Evolutionary conservation across 2,329 filamentous ascomycete species (phyloP), one percentile per base, ranked within the genome.

Genomic region (Xylaria sp.): DNA sequence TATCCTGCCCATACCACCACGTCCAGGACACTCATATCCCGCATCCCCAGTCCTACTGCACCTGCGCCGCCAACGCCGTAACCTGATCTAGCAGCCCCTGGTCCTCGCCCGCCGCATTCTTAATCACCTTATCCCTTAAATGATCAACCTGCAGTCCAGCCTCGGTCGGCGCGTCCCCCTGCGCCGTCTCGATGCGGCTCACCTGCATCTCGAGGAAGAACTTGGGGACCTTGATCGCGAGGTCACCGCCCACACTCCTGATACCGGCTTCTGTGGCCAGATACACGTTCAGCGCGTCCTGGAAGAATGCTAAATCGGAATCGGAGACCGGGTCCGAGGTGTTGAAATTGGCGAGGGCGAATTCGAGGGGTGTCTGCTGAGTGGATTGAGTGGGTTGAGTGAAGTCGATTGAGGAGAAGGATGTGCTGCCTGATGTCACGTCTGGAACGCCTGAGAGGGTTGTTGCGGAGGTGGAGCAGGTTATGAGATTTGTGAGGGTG

Each of bases 151-250:
- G 84, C 74, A 81, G 78, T 9, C 84, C 86, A 0, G 88, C 78
- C n/a, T 80, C 84, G 0, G 82, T 80, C 1, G 87, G 87, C 51
- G 83, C 77, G 61, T 84, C 85, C 0, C 88, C 88, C 79, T 89
- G 86, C 0, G 88, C 88, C 0, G 87, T 88, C 78, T 87, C 82
- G 72, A 90, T 89, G 25, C 88, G 81, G 50, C 85, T 84, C 41
- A 89, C 83, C 78, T 90, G 88, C 77, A 89, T 86, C 68, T 84
- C 80, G 51, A 90, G 76, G 77, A 90, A 90, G 84, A 90, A 90
- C 78, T 90, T 90, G 70, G 88, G 88, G 5, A 87, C 85, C 78
- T 90, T 89, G 79, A 90, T 86, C 1, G 82, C 84, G 20, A 90
- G 79, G 65, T 75, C 82, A 1, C 87, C 88, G 10, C 82, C 84